Evolutionary conservation across 2,329 filamentous ascomycete species (phyloP), one percentile per base, ranked within the genome.

Genomic region (Mycosphaerella sp.): DNA sequence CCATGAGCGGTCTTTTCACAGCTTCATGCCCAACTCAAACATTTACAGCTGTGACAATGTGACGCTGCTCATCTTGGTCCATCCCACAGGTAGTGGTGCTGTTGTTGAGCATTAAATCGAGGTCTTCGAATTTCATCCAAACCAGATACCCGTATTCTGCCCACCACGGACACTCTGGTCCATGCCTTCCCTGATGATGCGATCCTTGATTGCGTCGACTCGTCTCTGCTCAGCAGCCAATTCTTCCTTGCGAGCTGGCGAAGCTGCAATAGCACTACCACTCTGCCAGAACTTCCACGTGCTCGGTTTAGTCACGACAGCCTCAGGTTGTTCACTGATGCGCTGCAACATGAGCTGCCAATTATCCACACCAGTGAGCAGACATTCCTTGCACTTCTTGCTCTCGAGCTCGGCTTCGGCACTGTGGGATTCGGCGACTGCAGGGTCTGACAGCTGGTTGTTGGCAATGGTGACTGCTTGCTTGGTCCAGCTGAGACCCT

Each of bases 401-500:
- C 37, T 65, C 42, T 66, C 60, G 21, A 30, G 35, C 12, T 50
- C 54, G 10, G 43, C 30, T 2, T 49, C 47, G 9, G 41, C n/a
- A 10, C 43, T 50, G 7, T 44, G 21, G 8, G 41, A 9, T 49
- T 45, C 65, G 4, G 34, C 60, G 3, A 67, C 59, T 49, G 25
- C 44, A 13, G 32, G 36, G 62, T 52, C 56, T 64, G 58, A 28
- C 41, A 58, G 70, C 53, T 57, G 72, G 59, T 77, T 69, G 90
- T 67, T 89, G 2, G 89, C 86, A 1, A 86, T 73, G 59, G 90
- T 85, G 28, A 95, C 88, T 21, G 86, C 89, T 56, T 95, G 88
- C 49, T 89, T 81, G 0, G 91, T 95, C 91, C 91, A 97, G 5
- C 83, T 82, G 1, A 96, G 75, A 0, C 89, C 91, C 54, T 86